Base-by-base conservation (phyloP, 2,329 filamentous ascomycete genomes). In the Ceratocystis smalleyi region DNA sequence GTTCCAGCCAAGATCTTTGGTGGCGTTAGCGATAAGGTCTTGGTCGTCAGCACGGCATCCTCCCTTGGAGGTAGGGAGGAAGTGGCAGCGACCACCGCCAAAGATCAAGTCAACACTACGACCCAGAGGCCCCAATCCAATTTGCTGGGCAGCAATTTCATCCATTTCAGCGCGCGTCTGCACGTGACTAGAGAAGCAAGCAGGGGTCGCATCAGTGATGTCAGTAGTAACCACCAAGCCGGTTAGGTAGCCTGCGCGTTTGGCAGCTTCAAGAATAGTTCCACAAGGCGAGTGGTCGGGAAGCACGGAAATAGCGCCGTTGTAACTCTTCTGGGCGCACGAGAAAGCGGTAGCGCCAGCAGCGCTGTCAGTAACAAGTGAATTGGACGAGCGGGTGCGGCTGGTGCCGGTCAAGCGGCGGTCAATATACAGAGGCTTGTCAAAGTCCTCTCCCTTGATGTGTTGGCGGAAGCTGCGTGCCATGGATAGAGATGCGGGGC, bases 321-420 rank as follows among this genome's bases (percentile, higher is more conserved):
- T 99, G 77, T 99, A 99, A 73, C 87, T 95, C 82, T 99, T 99
- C 72, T 80, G 77, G 22, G 84, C 92, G 71, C 94, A 99, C 2
- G 89, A 91, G 74, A 99, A 99, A 0, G 94, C 94, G 0, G 94
- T 99, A 2, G 94, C 94, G 45, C 94, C 94, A n/a, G 94, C 94
- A 4, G 94, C 94, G 66, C 89, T 95, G 75, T 99, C 94, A 1
- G 94, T 99, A 62, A 99, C 87, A 67, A 97, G 78, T 65, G 87
- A 92, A 71, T 82, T 90, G 69, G 83, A 86, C 62, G 89, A 95
- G 65, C 91, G 81, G 22, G 94, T 99, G 67, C 94, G 82, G 68
- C 88, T 95, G 65, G 88, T 87, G 63, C 94, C 94, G 77, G 96
- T 92, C 67, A 96, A 83, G 74, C 97, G 89, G 71, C 87, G 80